A percentile compares a stretch with the other conserved stretches of the same genome.
These are phyloP conservation scores for Penicillium cataractarum DNA, from an alignment of 495 filamentous ascomycete genomes.

Conservation along the genomic window DNA sequence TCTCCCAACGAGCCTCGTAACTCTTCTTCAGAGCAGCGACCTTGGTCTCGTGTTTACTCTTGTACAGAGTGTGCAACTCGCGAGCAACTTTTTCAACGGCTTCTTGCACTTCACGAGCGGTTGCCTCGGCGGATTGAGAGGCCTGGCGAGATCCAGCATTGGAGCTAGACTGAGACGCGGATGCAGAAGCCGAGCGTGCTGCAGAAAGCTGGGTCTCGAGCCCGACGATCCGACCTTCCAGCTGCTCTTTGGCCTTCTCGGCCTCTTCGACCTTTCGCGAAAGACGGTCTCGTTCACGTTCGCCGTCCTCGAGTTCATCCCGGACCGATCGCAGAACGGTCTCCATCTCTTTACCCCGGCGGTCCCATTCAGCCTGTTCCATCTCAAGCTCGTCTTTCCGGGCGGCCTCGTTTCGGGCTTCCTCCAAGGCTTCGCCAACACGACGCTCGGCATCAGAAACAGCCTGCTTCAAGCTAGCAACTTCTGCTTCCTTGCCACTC, in stretches of 20 bases:
- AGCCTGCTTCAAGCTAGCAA: conserved; percentile 78
- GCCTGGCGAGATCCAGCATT: conserved; percentile 18
- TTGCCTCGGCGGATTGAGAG: conserved; percentile 38
- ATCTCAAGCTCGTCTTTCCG: conserved; percentile 68
- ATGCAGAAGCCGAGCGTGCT: conserved; percentile 54
- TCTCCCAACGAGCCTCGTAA: conserved; percentile 88
- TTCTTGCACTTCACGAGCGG: conserved; percentile 67
- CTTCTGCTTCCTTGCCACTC: conserved; percentile 88
- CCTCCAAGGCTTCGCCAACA: conserved; percentile 83
- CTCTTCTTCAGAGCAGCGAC: conserved; percentile 92
- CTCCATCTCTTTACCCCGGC: conserved; percentile 83
- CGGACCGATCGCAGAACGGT: conserved; percentile 73
- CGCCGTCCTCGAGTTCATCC: conserved; percentile 75
- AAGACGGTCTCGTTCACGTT: conserved; percentile 75
- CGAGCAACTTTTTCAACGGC: conserved; percentile 90
- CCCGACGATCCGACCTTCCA: conserved; percentile 58
- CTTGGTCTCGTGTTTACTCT: conserved; percentile 94
- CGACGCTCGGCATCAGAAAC: conserved; percentile 87
- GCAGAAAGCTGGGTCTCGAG: conserved; percentile 74
- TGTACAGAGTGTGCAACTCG: conserved; percentile 92
- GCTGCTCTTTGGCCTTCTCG: conserved; percentile 69
- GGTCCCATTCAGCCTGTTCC: conserved; percentile 85
- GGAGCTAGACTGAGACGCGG: conserved; percentile 12
- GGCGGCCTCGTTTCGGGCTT: conserved; percentile 72
- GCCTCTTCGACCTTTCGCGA: conserved; percentile 70